Conservation (phyloP, 345 rosid species). For the Arabis alpina region DNA sequence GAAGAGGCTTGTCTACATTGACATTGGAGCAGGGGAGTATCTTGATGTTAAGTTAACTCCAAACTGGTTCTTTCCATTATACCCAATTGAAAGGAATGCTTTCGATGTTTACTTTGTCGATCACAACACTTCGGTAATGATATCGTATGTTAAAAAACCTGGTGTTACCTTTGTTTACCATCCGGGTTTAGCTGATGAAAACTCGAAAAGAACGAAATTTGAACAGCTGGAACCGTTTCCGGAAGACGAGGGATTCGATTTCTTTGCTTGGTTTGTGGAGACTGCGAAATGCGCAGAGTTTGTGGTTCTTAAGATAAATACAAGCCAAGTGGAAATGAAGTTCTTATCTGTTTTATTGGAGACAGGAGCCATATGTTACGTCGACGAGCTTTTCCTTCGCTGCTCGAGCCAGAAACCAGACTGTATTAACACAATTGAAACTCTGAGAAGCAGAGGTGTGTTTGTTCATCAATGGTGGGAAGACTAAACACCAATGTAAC, state of each 20-base stretch:
- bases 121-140: slow-evolving; percentile 73
- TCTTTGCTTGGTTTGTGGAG: slow-evolving; percentile 74
- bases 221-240: slow-evolving; percentile 57
- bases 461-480: slow-evolving; percentile 91
- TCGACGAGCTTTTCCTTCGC: slow-evolving; percentile 73
- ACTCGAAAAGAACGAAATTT: neutral
- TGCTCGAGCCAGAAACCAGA: slow-evolving; percentile 46
- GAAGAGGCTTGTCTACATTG: slow-evolving; percentile 61
- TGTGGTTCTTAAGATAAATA: slow-evolving; percentile 76
- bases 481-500: slow-evolving; percentile 37
- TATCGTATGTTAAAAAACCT: slow-evolving; percentile 61
- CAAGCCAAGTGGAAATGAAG: slow-evolving; percentile 55
- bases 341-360: slow-evolving; percentile 54
- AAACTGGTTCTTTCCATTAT: slow-evolving; percentile 65
- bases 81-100: slow-evolving; percentile 60
- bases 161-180: slow-evolving; percentile 75
- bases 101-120: slow-evolving; percentile 73
- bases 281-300: slow-evolving; percentile 65
- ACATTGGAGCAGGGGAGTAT: slow-evolving; percentile 69
- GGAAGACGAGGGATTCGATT: slow-evolving; percentile 61
- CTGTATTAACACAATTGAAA: slow-evolving; percentile 57
- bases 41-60: slow-evolving; percentile 28
- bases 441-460: slow-evolving; percentile 66
- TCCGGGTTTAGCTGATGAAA: slow-evolving; percentile 65
- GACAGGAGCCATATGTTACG: slow-evolving; percentile 64